Evolutionary conservation across 2,329 filamentous ascomycete genomes (phyloP), one percentile per base, ranked within the genome.

Genomic region (Lachnum nothofagi): DNA sequence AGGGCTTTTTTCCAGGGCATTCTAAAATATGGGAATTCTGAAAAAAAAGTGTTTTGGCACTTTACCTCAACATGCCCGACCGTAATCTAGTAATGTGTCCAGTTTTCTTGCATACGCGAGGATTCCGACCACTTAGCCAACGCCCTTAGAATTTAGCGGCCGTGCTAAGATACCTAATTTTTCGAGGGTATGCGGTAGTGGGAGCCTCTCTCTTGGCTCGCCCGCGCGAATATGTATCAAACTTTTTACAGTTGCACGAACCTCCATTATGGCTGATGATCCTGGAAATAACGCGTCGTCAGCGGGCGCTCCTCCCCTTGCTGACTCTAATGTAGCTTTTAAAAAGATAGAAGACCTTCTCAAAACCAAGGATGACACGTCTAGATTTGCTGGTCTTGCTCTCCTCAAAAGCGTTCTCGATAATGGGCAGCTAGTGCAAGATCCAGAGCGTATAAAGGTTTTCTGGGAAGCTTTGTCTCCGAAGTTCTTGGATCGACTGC

Each of bases 321-420:
- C 35, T 27, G 53, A 63, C 53, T 17, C 55, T 20, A n/a, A 49
- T 27, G 50, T 52, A 34, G 55, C 59, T 3, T 59, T 79, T 44
- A 66, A 73, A 43, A 77, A 77, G 58, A 75, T 85, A 45, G 70
- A 78, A 54, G 60, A 69, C 1, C 72, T 85, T 2, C 72, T 87
- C 27, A 69, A 70, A 46, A 67, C 77, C 46, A 81, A 79, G 52
- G 76, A 85, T 61, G 83, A 87, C 61, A 86, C 83, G 0, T 79
- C 80, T 17, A 76, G 80, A 59, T 86, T 87, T 56, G 82, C 85
- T 33, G 83, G 82, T 6, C 70, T 87, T 19, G 80, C 82, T 1
- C 71, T 86, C 19, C 72, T 86, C 43, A 84, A 82, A 59, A 78
- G 79, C n/a, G 67, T 83, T 10, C 71, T 87, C 25, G 82, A 86